Conservation (phyloP, 192 early-diverging fungal species). For the Coemansia sp. region DNA sequence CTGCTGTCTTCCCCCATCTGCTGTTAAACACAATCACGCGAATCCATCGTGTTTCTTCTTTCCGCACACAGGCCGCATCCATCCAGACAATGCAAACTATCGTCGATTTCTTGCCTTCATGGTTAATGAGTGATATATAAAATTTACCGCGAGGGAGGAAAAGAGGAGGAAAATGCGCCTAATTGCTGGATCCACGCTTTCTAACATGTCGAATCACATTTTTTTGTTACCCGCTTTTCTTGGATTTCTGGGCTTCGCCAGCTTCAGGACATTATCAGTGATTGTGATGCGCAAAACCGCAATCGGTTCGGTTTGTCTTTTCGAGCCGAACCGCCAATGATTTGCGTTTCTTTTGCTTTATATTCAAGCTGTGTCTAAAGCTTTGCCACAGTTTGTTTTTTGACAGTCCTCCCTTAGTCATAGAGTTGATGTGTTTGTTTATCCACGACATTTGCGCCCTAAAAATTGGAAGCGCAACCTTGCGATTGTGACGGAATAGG, state of each 20-base stretch:
- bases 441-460: too few species aligned
- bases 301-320: background rate
- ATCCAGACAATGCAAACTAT: conserved; percentile 14
- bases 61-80: conserved; percentile 13
- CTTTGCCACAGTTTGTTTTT: too few species aligned
- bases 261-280: too few species aligned
- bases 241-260: too few species aligned
- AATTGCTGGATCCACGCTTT: background rate
- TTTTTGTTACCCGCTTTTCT: background rate
- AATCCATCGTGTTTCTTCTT: conserved; percentile 16
- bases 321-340: background rate
- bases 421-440: too few species aligned
- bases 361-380: too few species aligned
- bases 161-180: conserved; percentile 31
- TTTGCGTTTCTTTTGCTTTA: too few species aligned
- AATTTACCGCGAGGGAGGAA: conserved; percentile 34
- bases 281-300: background rate
- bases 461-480: too few species aligned
- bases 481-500: too few species aligned
- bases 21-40: background rate
- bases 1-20: background rate
- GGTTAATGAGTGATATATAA: conserved; percentile 28
- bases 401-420: too few species aligned
- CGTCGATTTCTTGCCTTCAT: conserved; percentile 48
- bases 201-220: background rate